Conservation (phyloP, 2,329 filamentous ascomycete genomes). For the Alternaria arborescens region DNA sequence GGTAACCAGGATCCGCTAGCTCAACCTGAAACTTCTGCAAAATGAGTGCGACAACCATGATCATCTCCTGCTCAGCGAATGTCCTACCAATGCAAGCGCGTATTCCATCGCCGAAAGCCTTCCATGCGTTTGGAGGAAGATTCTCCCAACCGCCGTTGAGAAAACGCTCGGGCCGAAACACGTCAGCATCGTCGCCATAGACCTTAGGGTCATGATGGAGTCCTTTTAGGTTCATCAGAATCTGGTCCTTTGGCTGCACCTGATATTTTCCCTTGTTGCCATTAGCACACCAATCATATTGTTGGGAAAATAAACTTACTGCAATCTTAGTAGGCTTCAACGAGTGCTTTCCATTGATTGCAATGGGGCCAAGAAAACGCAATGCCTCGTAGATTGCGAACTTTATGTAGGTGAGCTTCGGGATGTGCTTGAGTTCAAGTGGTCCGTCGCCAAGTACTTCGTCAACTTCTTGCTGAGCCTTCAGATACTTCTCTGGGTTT, state of each 20-base stretch:
- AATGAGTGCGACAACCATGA: constrained; percentile 48
- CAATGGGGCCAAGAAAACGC: constrained; percentile 13
- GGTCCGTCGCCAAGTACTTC: constrained; percentile 13
- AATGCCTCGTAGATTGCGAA: constrained; percentile 15
- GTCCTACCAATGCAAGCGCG: constrained; percentile 75
- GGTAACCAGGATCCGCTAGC: constrained; percentile 68
- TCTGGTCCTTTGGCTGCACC: constrained; percentile 10
- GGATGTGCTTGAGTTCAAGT: constrained; percentile 1
- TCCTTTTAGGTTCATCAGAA: constrained; percentile 13
- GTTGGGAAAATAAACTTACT: neutral
- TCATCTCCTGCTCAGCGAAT: constrained; percentile 76
- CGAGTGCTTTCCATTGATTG: constrained; percentile 7
- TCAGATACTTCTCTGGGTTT: constrained; percentile 13
- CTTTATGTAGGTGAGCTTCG: constrained; percentile 11
- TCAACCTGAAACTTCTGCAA: constrained; percentile 77
- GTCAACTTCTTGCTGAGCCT: constrained; percentile 15
- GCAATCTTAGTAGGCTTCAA: constrained; percentile 12
- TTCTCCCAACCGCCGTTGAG: constrained; percentile 15
- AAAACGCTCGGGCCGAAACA: constrained; percentile 16
- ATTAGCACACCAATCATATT: neutral
- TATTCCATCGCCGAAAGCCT: constrained; percentile 76
- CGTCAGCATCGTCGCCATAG: constrained; percentile 15
- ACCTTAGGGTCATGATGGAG: constrained; percentile 15
- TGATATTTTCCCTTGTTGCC: constrained; percentile 7
- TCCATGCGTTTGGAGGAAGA: constrained; percentile 17